Conservation (phyloP, 23 red algal genomes). For the Cyanidiococcus yangmingshanensis region DNA sequence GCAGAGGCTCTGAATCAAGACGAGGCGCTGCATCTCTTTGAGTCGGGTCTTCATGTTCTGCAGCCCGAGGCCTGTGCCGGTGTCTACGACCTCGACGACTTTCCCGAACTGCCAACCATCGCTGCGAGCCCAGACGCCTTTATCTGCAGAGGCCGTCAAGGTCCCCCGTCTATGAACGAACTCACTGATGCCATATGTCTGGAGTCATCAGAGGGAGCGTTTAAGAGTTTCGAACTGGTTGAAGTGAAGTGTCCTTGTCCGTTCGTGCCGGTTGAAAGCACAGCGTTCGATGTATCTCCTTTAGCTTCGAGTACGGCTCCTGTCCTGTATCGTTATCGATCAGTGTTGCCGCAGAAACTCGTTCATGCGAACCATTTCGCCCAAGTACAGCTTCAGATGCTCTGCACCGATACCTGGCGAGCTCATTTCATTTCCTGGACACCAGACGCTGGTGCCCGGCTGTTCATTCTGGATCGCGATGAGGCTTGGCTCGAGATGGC, state of each 20-base stretch:
- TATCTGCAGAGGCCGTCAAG: background rate
- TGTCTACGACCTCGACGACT: background rate
- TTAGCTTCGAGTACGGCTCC: background rate
- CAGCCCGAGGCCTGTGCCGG: background rate
- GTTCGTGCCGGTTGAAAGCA: background rate
- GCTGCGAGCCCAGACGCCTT: conserved; percentile 25
- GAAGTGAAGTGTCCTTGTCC: conserved; percentile 27
- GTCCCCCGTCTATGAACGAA: background rate
- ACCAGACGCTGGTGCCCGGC: background rate
- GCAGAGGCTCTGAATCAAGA: background rate
- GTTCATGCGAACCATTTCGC: conserved; percentile 20
- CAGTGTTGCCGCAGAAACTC: background rate
- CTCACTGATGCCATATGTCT: background rate
- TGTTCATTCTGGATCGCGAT: conserved; percentile 5
- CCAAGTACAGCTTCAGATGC: conserved; percentile 26
- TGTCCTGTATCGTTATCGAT: background rate
- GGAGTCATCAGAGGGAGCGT: background rate
- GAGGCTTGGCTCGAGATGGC: conserved; percentile 11
- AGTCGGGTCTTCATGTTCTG: conserved; percentile 18
- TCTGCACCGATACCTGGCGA: conserved; percentile 18
- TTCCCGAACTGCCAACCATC: conserved; percentile 21
- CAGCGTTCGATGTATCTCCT: background rate
- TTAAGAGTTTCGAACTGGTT: background rate
- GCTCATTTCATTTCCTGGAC: conserved; percentile 20
- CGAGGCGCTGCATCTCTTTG: background rate